A percentile compares a stretch with the other conserved stretches of the same genome.
These are phyloP conservation scores for Telfairia occidentalis DNA, from an alignment of 331 rosid species.

Conservation along the genomic window DNA sequence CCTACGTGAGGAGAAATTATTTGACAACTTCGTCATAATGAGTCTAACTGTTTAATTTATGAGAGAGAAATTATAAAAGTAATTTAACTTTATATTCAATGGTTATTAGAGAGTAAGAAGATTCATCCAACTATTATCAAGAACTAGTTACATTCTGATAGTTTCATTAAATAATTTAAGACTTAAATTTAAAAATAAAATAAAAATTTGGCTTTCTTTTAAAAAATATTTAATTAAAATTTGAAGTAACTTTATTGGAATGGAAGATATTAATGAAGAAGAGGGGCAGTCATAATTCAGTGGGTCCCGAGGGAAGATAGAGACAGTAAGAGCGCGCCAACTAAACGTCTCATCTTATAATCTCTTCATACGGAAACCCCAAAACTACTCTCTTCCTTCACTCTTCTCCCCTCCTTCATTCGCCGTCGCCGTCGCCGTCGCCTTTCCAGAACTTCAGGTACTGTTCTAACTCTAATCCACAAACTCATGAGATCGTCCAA, in stretches of 20 bases:
- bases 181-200: too few relatives aligned
- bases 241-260: background rate
- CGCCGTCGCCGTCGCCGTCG: background rate
- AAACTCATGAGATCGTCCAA: background rate
- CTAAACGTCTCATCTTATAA: background rate
- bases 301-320: background rate
- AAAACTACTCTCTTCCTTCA: background rate
- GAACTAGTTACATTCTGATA: too few relatives aligned
- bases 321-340: constrained; percentile 6
- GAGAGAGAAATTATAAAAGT: too few relatives aligned
- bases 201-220: background rate
- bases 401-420: background rate
- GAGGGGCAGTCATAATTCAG: background rate
- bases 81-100: too few relatives aligned
- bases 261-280: background rate
- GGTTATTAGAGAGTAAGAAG: too few relatives aligned
- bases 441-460: background rate
- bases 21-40: too few relatives aligned
- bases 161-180: too few relatives aligned
- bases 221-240: background rate
- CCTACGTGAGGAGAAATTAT: too few relatives aligned
- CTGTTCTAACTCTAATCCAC: background rate
- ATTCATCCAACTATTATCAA: too few relatives aligned
- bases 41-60: too few relatives aligned
- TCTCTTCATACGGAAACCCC: too few relatives aligned